Evolutionary conservation across 176 grass and related monocot species (phyloP).

Genomic region (Pontederia crassipes): DNA sequence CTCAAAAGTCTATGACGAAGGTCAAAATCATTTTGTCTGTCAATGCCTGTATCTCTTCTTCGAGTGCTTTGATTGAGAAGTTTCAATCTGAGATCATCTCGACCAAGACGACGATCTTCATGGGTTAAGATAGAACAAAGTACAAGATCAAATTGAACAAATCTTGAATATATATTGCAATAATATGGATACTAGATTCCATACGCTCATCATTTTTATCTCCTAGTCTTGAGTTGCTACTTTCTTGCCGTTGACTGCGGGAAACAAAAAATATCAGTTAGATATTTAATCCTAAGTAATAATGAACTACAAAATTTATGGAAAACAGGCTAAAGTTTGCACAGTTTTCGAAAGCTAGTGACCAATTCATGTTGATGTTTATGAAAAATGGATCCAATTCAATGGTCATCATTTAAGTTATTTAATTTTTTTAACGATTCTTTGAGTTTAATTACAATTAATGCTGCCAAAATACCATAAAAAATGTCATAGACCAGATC

Average conservation of each 20-base stretch:
- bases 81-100: constrained; percentile 67
- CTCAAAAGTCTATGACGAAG: constrained; percentile 71
- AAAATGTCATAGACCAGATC: no score
- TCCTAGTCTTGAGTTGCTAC: constrained; percentile 21
- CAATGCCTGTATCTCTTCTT: constrained; percentile 27
- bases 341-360: no score
- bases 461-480: no score
- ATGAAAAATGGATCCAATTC: no score
- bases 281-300: no score
- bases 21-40: constrained; percentile 35
- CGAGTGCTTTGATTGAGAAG: constrained; percentile 55
- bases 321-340: no score
- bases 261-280: constrained; percentile 1
- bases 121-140: constrained; percentile 27
- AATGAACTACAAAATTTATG: no score
- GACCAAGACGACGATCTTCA: constrained; percentile 36
- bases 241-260: constrained; percentile 49
- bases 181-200: constrained; percentile 24
- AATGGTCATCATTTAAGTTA: no score
- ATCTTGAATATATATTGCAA: constrained; percentile 8
- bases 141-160: constrained; percentile 16
- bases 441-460: no score
- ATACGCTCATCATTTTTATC: constrained; percentile 26
- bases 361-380: no score
- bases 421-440: no score